phyloP scores from a whole-genome alignment of 169 alveolate species.

The Plasmodium reichenowi region DNA sequence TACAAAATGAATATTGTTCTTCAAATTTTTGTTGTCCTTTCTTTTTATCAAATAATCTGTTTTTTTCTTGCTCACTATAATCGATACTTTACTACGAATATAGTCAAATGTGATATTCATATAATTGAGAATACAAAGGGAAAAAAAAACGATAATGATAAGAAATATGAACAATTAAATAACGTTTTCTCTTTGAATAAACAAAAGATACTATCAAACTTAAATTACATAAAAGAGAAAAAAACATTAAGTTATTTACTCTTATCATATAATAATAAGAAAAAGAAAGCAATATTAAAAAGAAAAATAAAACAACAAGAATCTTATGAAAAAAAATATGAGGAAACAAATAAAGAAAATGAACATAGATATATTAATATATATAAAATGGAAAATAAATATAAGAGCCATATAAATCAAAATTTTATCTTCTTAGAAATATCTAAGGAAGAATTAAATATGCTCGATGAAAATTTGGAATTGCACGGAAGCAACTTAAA shows the following conservation, averaged over 20 bases:
- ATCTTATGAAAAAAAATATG: background rate
- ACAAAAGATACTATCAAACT: background rate
- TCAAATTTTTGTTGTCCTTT: constrained; percentile 7
- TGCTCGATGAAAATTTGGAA: background rate
- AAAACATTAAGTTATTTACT: background rate
- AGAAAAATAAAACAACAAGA: background rate
- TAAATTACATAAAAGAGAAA: background rate
- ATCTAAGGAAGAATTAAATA: background rate
- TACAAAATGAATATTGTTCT: constrained; percentile 6
- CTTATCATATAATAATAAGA: constrained; percentile 5
- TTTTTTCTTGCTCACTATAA: constrained; percentile 7
- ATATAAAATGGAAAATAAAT: background rate
- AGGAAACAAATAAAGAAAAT: background rate
- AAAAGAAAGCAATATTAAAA: background rate
- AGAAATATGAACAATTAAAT: background rate
- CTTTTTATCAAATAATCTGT: constrained; percentile 7
- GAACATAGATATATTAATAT: background rate
- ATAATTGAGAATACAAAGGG: background rate
- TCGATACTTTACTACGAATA: background rate
- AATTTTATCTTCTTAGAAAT: constrained; percentile 9
- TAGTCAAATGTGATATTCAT: constrained; percentile 29
- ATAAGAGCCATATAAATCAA: background rate
- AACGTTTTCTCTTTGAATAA: background rate
- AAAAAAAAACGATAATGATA: background rate
- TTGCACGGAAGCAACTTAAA: background rate